These are phyloP conservation scores for Chlamydomonas sphaeroides DNA, from an alignment of 139 green algal genomes.

Conservation along the genomic window DNA sequence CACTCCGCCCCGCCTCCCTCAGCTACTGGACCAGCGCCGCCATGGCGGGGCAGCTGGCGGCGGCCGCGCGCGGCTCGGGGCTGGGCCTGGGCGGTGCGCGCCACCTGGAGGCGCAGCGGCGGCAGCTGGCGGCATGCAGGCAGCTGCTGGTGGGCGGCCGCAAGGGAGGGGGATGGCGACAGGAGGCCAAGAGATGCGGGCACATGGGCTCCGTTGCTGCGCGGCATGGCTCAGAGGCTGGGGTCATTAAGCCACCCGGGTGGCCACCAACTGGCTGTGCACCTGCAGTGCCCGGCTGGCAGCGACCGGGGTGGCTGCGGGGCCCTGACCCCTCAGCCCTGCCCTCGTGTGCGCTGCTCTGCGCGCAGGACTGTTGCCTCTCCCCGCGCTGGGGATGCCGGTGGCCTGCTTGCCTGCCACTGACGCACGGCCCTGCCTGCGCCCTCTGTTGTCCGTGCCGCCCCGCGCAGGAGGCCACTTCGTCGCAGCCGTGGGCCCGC, in stretches of 20 bases:
- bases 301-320: background rate
- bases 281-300: too few relatives aligned
- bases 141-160: background rate
- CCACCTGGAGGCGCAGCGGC: background rate
- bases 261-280: too few relatives aligned
- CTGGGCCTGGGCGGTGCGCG: background rate
- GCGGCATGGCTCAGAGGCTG: too few relatives aligned
- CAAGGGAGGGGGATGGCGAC: background rate
- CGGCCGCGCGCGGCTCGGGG: background rate
- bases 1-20: too few relatives aligned
- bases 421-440: background rate
- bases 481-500: background rate
- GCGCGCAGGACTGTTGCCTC: too few relatives aligned
- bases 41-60: background rate
- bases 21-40: slow-evolving; percentile 8
- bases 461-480: background rate
- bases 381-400: too few relatives aligned
- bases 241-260: too few relatives aligned
- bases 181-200: background rate
- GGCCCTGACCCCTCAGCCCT: too few relatives aligned
- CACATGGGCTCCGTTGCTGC: too few relatives aligned
- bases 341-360: too few relatives aligned
- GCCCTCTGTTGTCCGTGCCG: too few relatives aligned
- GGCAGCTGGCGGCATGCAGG: background rate
- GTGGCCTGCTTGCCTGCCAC: background rate